Evolutionary conservation across 2,329 filamentous ascomycete species (phyloP).

Genomic region (Kalmusia sp.): DNA sequence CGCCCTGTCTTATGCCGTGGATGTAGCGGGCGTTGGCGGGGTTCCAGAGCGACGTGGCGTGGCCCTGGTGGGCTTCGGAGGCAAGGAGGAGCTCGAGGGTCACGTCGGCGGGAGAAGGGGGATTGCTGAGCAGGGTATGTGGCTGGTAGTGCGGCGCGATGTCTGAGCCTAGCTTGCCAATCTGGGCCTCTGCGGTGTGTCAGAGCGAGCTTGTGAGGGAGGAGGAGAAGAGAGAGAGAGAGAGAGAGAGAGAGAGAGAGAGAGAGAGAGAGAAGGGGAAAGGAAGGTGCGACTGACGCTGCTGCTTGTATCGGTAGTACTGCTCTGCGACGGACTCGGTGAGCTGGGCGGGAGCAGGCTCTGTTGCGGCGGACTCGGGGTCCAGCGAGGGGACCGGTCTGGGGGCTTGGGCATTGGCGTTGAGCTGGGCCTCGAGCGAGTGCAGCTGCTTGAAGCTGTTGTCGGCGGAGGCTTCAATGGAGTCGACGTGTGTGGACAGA

Average conservation of each 20-base stretch:
- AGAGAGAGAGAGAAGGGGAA: not conserved
- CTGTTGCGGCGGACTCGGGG: slow-evolving; percentile 25
- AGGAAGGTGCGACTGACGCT: slow-evolving; percentile 33
- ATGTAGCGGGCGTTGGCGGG: slow-evolving; percentile 94
- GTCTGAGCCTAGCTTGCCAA: slow-evolving; percentile 46
- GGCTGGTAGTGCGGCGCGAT: slow-evolving; percentile 67
- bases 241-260: not conserved
- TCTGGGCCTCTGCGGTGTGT: slow-evolving; percentile 40
- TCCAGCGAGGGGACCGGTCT: slow-evolving; percentile 26
- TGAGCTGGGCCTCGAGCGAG: slow-evolving; percentile 44
- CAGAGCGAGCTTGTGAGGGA: slow-evolving; percentile 6
- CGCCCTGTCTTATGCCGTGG: slow-evolving; percentile 83
- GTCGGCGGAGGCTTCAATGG: slow-evolving; percentile 38
- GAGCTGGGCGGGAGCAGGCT: slow-evolving; percentile 2
- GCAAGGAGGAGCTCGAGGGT: slow-evolving; percentile 82
- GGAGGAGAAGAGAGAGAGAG: not conserved
- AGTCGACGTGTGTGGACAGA: slow-evolving; percentile 41
- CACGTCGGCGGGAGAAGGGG: slow-evolving; percentile 79
- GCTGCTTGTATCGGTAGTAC: slow-evolving; percentile 52
- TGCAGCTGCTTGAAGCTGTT: slow-evolving; percentile 38
- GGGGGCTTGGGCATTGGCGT: slow-evolving; percentile 24
- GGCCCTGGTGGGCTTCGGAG: slow-evolving; percentile 69
- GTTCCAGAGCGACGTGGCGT: slow-evolving; percentile 92
- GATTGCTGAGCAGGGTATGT: slow-evolving; percentile 70
- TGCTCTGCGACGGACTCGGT: slow-evolving; percentile 45